These are phyloP conservation scores for Podaxis sp. DNA, from an alignment of 768 basidiomycete genomes.

Conservation along the genomic window DNA sequence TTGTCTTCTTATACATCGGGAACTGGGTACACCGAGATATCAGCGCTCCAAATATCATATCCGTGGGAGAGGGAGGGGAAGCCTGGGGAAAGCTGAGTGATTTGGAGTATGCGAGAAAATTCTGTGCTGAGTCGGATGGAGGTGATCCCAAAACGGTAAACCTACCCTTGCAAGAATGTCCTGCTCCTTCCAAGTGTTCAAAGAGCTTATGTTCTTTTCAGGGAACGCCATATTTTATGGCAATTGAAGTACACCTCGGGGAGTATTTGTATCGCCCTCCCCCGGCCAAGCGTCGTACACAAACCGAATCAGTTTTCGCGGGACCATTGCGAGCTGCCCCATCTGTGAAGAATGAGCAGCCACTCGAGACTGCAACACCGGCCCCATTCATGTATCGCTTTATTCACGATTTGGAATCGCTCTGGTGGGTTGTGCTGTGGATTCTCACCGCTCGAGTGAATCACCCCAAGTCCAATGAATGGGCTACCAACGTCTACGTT, in stretches of 20 bases:
- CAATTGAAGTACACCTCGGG: neutral
- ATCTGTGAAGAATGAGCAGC: neutral
- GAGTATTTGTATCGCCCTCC: neutral
- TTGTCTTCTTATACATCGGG: slow-evolving; percentile 2
- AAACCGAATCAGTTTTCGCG: neutral
- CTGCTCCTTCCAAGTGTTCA: no score
- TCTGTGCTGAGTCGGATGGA: neutral
- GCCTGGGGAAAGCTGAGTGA: slow-evolving; percentile 3
- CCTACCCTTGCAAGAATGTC: neutral
- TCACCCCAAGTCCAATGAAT: neutral
- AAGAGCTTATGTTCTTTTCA: neutral
- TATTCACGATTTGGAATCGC: neutral
- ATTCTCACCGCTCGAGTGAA: neutral
- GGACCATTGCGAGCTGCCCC: neutral
- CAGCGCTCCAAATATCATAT: slow-evolving; percentile 5
- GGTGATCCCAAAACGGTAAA: slow-evolving; percentile 6
- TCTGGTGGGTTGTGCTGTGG: neutral
- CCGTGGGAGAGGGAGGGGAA: neutral
- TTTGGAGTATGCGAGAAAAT: slow-evolving; percentile 12
- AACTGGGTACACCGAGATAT: slow-evolving; percentile 11
- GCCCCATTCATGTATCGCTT: neutral
- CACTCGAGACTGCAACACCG: neutral
- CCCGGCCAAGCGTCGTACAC: no score
- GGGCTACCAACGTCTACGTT: neutral
- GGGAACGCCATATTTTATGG: slow-evolving; percentile 5